Conservation (phyloP, 1,284 basidiomycete genomes). For the Cutaneotrichosporon cavernicola region DNA sequence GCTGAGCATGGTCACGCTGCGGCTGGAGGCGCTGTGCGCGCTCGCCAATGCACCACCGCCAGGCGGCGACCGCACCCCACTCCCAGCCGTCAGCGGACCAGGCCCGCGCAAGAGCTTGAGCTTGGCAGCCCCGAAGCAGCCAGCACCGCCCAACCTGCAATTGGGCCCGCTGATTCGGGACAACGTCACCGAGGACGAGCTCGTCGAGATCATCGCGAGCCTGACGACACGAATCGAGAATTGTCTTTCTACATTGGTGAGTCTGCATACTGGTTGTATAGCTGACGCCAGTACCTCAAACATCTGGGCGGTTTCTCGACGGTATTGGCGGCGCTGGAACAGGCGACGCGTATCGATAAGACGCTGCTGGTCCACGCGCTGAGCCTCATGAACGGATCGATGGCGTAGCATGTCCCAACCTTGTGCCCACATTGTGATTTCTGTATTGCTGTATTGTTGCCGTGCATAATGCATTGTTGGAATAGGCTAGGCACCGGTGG, state of each 20-base stretch:
- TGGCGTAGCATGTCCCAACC: neutral
- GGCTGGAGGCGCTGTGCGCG: conserved; percentile 77
- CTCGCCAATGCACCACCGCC: conserved; percentile 47
- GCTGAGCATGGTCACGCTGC: conserved; percentile 71
- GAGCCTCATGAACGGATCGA: conserved; percentile 36
- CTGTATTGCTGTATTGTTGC: neutral
- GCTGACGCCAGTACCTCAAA: conserved; percentile 44
- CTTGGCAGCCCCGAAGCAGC: neutral
- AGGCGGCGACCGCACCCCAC: conserved; percentile 5
- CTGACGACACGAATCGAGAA: conserved; percentile 77
- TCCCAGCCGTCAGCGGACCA: neutral
- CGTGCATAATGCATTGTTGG: conserved; percentile 1
- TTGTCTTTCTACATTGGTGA: conserved; percentile 63
- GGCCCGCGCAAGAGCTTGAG: conserved; percentile 8
- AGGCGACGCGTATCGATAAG: conserved; percentile 45
- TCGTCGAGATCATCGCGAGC: conserved; percentile 72
- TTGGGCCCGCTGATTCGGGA: conserved; percentile 68
- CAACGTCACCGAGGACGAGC: conserved; percentile 71
- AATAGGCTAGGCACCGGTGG: neutral
- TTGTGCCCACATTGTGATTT: neutral
- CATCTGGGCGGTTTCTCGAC: conserved; percentile 51
- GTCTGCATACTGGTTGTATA: conserved; percentile 19
- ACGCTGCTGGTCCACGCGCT: conserved; percentile 42
- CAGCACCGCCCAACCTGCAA: conserved; percentile 21
- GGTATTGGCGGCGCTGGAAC: conserved; percentile 51